These are phyloP conservation scores for Zygosaccharomyces bisporus DNA, from an alignment of 805 yeast genomes.

Conservation along the genomic window DNA sequence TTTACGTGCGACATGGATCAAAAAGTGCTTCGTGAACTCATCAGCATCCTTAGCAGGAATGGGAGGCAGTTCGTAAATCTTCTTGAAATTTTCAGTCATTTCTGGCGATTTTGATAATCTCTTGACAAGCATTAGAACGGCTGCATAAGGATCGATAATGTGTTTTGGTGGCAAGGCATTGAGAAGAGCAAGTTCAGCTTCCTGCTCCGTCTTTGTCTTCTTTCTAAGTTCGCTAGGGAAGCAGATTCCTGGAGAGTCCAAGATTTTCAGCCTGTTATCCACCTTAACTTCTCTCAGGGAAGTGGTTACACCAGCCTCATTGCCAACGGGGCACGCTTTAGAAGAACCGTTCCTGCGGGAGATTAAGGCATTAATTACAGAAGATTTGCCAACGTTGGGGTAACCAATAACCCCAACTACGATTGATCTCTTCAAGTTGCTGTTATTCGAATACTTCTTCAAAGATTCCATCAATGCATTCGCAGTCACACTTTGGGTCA, in stretches of 20 bases:
- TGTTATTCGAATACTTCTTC: conserved; percentile 78
- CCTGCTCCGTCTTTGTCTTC: conserved; percentile 57
- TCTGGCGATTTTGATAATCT: conserved; percentile 68
- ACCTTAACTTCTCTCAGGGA: conserved; percentile 86
- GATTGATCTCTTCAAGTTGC: conserved; percentile 82
- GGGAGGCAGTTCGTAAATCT: conserved; percentile 75
- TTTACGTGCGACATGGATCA: conserved; percentile 88
- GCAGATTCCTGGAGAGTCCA: conserved; percentile 97
- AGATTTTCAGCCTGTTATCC: conserved; percentile 80
- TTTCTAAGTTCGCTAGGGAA: conserved; percentile 69
- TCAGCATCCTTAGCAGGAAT: conserved; percentile 67
- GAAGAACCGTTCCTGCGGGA: conserved; percentile 65
- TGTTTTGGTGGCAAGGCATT: conserved; percentile 88
- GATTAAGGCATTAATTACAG: conserved; percentile 84
- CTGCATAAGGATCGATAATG: conserved; percentile 78
- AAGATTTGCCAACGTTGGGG: conserved; percentile 96
- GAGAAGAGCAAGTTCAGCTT: conserved; percentile 83
- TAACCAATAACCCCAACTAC: conserved; percentile 95
- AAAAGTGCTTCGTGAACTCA: conserved; percentile 77
- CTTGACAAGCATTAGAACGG: conserved; percentile 71
- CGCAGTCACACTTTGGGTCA: conserved; percentile 70
- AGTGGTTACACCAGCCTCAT: conserved; percentile 96
- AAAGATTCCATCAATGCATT: conserved; percentile 70
- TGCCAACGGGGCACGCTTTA: conserved; percentile 92
- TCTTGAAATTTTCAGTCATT: conserved; percentile 72